These are phyloP conservation scores for Monilinia vaccinii-corymbosi DNA, from an alignment of 2,329 filamentous ascomycete genomes.

Conservation along the genomic window DNA sequence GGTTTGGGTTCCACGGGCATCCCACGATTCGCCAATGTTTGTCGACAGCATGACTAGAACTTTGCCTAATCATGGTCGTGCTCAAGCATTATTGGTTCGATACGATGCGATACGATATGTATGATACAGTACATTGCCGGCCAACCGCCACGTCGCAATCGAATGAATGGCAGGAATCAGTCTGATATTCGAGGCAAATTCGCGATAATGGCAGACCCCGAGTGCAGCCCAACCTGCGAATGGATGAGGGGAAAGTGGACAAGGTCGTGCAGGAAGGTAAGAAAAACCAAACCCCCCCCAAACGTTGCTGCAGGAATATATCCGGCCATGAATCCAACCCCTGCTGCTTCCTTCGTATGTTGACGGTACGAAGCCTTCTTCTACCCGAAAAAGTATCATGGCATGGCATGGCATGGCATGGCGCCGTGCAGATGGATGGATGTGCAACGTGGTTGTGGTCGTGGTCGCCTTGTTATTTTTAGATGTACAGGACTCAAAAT, in stretches of 20 bases:
- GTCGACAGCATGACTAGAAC: conserved; percentile 3
- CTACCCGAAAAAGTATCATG: conserved; percentile 13
- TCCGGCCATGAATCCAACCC: not conserved
- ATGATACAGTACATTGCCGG: conserved; percentile 13
- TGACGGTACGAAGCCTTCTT: too few relatives aligned
- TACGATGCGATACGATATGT: too few relatives aligned
- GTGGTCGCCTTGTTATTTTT: conserved; percentile 26
- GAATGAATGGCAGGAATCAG: conserved; percentile 15
- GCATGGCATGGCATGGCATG: too few relatives aligned
- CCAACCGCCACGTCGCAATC: conserved; percentile 26
- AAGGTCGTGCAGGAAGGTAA: conserved; percentile 1
- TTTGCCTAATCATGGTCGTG: conserved; percentile 26
- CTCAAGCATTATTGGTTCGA: conserved; percentile 23
- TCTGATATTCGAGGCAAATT: conserved; percentile 13
- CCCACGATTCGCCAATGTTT: conserved; percentile 4
- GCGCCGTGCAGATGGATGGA: conserved; percentile 16
- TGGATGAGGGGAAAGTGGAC: conserved; percentile 6
- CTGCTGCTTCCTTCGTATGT: not conserved
- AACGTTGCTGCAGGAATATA: not conserved
- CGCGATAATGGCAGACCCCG: conserved; percentile 22
- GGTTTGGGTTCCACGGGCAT: not conserved
- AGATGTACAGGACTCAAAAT: too few relatives aligned
- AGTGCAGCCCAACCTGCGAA: conserved; percentile 18
- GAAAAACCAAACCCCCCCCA: not conserved
- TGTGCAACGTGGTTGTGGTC: conserved; percentile 29